These are phyloP conservation scores for Colletotrichum tamarilloi DNA, from an alignment of 2,329 filamentous ascomycete genomes.

Conservation along the genomic window DNA sequence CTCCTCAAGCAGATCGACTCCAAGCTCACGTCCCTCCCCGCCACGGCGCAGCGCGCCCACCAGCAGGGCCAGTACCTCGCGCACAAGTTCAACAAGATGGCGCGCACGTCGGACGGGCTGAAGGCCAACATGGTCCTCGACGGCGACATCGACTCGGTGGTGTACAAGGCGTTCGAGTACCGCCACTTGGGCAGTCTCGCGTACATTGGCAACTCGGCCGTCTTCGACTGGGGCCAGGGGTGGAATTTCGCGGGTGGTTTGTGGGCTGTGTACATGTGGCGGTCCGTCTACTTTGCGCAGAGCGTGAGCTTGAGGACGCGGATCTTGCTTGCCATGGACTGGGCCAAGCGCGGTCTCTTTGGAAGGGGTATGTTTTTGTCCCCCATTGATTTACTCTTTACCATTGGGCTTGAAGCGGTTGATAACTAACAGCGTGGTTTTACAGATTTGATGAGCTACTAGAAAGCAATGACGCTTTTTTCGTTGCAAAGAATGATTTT, in stretches of 20 bases:
- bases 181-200: constrained; percentile 90
- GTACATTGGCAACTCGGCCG: constrained; percentile 95
- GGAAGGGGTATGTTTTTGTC: constrained; percentile 79
- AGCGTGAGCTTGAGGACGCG: constrained; percentile 93
- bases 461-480: constrained; percentile 1
- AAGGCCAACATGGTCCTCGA: constrained; percentile 83
- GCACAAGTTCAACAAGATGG: constrained; percentile 92
- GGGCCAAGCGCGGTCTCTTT: constrained; percentile 96
- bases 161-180: constrained; percentile 96
- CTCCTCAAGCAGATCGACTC: constrained; percentile 92
- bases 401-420: not conserved
- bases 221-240: constrained; percentile 88
- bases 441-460: constrained; percentile 50
- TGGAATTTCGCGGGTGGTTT: constrained; percentile 84
- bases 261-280: constrained; percentile 95
- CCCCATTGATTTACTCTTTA: not conserved
- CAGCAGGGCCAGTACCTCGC: constrained; percentile 95
- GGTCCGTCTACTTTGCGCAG: constrained; percentile 96
- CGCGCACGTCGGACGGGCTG: constrained; percentile 80
- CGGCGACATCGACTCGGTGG: constrained; percentile 89
- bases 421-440: not conserved
- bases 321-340: constrained; percentile 94
- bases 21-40: constrained; percentile 93
- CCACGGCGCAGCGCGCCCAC: constrained; percentile 94
- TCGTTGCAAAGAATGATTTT: constrained; percentile 1